phyloP scores from a whole-genome alignment of 192 early-diverging fungal species.

The Funneliformis geosporum region DNA sequence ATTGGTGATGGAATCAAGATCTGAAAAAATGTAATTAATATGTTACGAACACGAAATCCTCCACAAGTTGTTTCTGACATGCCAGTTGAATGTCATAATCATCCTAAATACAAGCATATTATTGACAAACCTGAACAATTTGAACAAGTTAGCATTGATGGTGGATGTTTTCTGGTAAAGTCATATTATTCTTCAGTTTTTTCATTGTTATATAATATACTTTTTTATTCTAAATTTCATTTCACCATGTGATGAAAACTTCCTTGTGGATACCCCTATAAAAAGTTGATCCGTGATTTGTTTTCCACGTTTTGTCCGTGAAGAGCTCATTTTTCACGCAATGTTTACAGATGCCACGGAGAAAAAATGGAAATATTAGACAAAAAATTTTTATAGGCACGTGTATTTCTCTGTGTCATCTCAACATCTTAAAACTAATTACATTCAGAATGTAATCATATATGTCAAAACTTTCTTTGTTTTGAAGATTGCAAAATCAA shows the following conservation, averaged over 20 bases:
- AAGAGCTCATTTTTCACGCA: too few relatives aligned
- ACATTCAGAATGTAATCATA: conserved; percentile 44
- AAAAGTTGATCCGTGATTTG: too few relatives aligned
- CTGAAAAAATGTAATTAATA: conserved; percentile 37
- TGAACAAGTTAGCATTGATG: conserved; percentile 36
- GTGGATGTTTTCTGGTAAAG: too few relatives aligned
- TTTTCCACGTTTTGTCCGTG: too few relatives aligned
- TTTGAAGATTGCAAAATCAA: conserved; percentile 48
- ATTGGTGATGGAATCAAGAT: conserved; percentile 43
- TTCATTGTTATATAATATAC: too few relatives aligned
- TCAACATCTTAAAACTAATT: conserved; percentile 43
- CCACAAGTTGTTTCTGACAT: conserved; percentile 42
- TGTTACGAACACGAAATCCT: conserved; percentile 33
- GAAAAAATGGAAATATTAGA: too few relatives aligned
- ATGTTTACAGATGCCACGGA: too few relatives aligned
- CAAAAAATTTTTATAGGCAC: too few relatives aligned
- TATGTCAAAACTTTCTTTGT: conserved; percentile 50
- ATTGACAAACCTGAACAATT: conserved; percentile 37
- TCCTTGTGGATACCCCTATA: conserved; percentile 60
- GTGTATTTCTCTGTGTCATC: conserved; percentile 41
- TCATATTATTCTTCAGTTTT: too few relatives aligned
- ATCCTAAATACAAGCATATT: conserved; percentile 41
- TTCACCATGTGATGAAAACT: too few relatives aligned
- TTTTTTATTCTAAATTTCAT: too few relatives aligned
- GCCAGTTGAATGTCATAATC: conserved; percentile 52